Evolutionary conservation across 2,329 filamentous ascomycete species (phyloP).

Genomic region (Talaromyces sp.): DNA sequence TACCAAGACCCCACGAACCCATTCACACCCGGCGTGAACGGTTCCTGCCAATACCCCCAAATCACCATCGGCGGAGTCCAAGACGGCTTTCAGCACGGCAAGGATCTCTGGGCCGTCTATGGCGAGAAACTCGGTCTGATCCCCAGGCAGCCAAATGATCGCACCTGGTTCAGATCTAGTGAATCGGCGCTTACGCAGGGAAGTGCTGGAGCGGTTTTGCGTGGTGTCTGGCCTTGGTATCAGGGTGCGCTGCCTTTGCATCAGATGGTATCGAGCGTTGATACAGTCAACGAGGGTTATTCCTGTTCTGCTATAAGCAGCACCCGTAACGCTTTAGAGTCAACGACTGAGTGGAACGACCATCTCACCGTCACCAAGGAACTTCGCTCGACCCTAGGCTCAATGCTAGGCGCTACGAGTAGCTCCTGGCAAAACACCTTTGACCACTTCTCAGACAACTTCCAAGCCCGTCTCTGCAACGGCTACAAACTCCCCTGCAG

Average conservation of each 20-base stretch:
- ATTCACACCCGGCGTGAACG: slow-evolving; percentile 33
- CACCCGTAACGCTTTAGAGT: slow-evolving; percentile 30
- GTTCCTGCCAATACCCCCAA: slow-evolving; percentile 42
- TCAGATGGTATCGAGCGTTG: slow-evolving; percentile 37
- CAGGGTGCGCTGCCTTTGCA: slow-evolving; percentile 36
- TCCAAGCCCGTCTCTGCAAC: slow-evolving; percentile 43
- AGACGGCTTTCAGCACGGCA: slow-evolving; percentile 40
- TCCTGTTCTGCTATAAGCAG: slow-evolving; percentile 31
- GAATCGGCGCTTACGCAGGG: slow-evolving; percentile 38
- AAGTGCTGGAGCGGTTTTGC: slow-evolving; percentile 40
- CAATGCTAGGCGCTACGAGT: slow-evolving; percentile 33
- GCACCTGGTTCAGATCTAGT: slow-evolving; percentile 40
- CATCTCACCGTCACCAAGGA: slow-evolving; percentile 34
- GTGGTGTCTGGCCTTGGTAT: slow-evolving; percentile 39
- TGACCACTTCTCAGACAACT: slow-evolving; percentile 44
- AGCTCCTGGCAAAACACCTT: slow-evolving; percentile 37
- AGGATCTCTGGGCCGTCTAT: slow-evolving; percentile 37
- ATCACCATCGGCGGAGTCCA: slow-evolving; percentile 41
- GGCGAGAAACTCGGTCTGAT: slow-evolving; percentile 34
- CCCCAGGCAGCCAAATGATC: slow-evolving; percentile 29
- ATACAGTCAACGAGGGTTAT: slow-evolving; percentile 39
- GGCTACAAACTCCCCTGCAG: slow-evolving; percentile 40
- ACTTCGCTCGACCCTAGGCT: slow-evolving; percentile 32
- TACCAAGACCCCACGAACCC: slow-evolving; percentile 40
- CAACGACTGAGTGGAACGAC: slow-evolving; percentile 36